Percentiles rank a stretch among this genome's conserved stretches.
Conservation (phyloP, 2,329 filamentous ascomycete genomes). For the Hirsutella thompsonii region DNA sequence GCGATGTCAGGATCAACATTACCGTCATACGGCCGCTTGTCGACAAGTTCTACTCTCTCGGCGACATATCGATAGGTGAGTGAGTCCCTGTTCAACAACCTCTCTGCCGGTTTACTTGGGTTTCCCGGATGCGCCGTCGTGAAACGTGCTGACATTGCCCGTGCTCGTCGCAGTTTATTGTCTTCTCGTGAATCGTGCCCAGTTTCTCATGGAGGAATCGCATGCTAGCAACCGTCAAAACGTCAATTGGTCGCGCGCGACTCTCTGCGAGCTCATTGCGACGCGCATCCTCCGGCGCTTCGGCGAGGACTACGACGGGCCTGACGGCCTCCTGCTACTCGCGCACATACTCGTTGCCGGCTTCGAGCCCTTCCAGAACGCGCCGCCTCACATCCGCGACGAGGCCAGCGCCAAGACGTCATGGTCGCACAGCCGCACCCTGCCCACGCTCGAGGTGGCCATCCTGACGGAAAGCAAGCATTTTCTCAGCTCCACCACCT, state of each 20-base stretch:
- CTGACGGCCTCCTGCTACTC: constrained; percentile 57
- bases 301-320: constrained; percentile 62
- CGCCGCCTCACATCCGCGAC: constrained; percentile 51
- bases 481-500: constrained; percentile 65
- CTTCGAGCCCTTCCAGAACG: constrained; percentile 78
- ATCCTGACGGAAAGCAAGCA: constrained; percentile 73
- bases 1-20: constrained; percentile 71
- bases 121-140: neutral
- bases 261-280: constrained; percentile 69
- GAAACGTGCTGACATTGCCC: neutral
- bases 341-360: constrained; percentile 72
- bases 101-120: neutral
- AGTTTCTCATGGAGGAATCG: constrained; percentile 67
- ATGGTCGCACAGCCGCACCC: constrained; percentile 40
- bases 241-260: constrained; percentile 65
- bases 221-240: constrained; percentile 68
- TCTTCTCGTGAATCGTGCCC: constrained; percentile 66
- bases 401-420: constrained; percentile 38
- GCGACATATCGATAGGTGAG: constrained; percentile 66
- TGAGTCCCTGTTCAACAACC: too few relatives aligned
- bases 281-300: constrained; percentile 66
- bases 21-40: constrained; percentile 68
- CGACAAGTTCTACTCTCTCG: constrained; percentile 67
- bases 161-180: constrained; percentile 51
- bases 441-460: constrained; percentile 71